A percentile compares a stretch with the other conserved stretches of the same genome.
Evolutionary conservation across 345 rosid species (phyloP).

Genomic region (Syzygium aqueum): DNA sequence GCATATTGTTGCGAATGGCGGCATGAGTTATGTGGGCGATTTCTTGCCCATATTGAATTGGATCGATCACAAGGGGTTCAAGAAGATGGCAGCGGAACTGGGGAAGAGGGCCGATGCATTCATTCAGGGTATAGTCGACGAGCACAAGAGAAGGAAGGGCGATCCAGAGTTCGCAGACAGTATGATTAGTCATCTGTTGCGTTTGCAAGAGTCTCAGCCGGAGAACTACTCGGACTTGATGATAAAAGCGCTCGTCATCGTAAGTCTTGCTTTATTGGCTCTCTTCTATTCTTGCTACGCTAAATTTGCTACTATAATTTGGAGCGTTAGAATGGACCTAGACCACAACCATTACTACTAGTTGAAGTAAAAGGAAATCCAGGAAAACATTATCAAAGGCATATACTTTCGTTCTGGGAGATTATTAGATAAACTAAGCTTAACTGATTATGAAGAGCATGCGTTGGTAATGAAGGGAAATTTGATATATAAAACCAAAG

Average conservation of each 20-base stretch:
- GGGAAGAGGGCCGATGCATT: slow-evolving; percentile 24
- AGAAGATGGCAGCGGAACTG: slow-evolving; percentile 22
- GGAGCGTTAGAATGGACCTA: neutral
- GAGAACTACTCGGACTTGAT: neutral
- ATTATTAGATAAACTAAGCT: too few species aligned
- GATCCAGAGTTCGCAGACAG: slow-evolving; percentile 7
- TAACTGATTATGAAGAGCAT: too few species aligned
- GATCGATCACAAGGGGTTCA: slow-evolving; percentile 1
- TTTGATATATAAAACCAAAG: neutral
- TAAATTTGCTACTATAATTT: neutral
- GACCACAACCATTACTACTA: too few species aligned
- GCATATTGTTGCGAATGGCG: neutral
- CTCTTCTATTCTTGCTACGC: neutral
- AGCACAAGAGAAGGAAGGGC: slow-evolving; percentile 16
- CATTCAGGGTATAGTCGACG: slow-evolving; percentile 38
- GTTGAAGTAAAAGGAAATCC: too few species aligned
- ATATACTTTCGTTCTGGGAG: too few species aligned
- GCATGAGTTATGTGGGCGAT: neutral
- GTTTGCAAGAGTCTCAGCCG: slow-evolving; percentile 35
- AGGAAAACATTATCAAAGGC: too few species aligned
- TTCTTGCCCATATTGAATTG: slow-evolving; percentile 3
- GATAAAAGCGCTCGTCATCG: slow-evolving; percentile 53
- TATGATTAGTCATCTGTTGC: slow-evolving; percentile 52
- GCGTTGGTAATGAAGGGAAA: too few species aligned
- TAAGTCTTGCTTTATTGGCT: neutral